Evolutionary conservation across 352 stramenopile genomes (phyloP).

Genomic region (Pythium monospermum): DNA sequence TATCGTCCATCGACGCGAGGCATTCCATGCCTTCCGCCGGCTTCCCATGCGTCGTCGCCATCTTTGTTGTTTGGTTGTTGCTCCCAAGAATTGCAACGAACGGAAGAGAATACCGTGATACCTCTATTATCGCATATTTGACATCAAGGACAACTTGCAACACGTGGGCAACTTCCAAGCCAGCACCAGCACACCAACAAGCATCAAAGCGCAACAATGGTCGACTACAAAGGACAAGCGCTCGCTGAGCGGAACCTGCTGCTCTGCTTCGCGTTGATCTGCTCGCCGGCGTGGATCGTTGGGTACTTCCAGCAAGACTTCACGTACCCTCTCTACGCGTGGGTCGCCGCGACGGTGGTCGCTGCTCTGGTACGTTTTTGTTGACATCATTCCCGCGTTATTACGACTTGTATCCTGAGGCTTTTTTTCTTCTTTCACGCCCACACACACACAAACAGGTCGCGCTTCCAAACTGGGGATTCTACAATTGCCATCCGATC

Average conservation of each 20-base stretch:
- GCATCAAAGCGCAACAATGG: slow-evolving; percentile 32
- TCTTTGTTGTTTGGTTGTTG: slow-evolving; percentile 2
- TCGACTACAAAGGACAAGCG: slow-evolving; percentile 84
- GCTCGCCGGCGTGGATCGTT: slow-evolving; percentile 78
- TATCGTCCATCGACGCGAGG: slow-evolving; percentile 94
- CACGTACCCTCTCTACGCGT: slow-evolving; percentile 69
- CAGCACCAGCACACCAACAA: background rate
- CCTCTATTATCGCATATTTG: slow-evolving; percentile 6
- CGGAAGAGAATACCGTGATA: no score
- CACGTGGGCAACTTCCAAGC: slow-evolving; percentile 18
- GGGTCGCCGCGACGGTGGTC: slow-evolving; percentile 48
- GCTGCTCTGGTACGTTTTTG: slow-evolving; percentile 43
- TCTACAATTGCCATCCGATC: slow-evolving; percentile 83
- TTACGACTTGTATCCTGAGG: background rate
- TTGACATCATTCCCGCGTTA: background rate
- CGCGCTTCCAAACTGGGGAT: slow-evolving; percentile 74
- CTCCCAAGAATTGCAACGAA: background rate
- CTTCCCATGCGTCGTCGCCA: slow-evolving; percentile 53
- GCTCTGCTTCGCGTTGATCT: slow-evolving; percentile 69
- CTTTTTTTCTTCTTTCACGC: background rate
- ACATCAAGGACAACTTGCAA: background rate
- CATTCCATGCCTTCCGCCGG: slow-evolving; percentile 87
- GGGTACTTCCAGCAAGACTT: slow-evolving; percentile 83
- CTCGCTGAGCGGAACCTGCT: slow-evolving; percentile 59
- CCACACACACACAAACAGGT: slow-evolving; percentile 25